phyloP scores from a whole-genome alignment of 768 basidiomycete species.

The Daedaleopsis nitida region DNA sequence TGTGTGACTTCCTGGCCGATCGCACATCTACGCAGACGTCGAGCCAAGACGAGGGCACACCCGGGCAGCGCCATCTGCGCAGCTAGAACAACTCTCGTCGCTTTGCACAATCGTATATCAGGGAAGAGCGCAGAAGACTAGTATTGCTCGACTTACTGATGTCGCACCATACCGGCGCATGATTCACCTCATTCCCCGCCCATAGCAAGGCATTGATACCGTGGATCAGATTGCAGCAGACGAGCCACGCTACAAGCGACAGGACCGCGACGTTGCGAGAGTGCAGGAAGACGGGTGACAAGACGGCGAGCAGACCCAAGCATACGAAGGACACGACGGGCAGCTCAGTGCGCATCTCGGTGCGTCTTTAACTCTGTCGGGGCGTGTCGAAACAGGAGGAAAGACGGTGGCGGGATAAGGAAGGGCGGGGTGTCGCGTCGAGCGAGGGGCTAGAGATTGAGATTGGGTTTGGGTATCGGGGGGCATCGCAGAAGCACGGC shows the following conservation, averaged over 20 bases:
- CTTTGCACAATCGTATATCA: slow-evolving; percentile 3
- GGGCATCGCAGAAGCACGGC: not conserved
- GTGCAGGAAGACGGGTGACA: slow-evolving; percentile 13
- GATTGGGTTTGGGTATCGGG: slow-evolving; percentile 7
- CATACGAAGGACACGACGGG: slow-evolving; percentile 32
- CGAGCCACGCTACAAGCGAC: slow-evolving; percentile 35
- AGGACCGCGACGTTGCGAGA: slow-evolving; percentile 33
- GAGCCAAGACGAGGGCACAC: slow-evolving; percentile 16
- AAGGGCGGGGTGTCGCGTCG: slow-evolving; percentile 5
- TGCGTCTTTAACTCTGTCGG: not conserved
- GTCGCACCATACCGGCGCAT: slow-evolving; percentile 72
- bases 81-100: slow-evolving; percentile 25
- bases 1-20: slow-evolving; percentile 16
- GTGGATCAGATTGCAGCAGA: slow-evolving; percentile 34
- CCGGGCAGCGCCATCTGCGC: slow-evolving; percentile 24
- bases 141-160: slow-evolving; percentile 40
- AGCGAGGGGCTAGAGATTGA: not conserved
- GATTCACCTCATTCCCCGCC: slow-evolving; percentile 50
- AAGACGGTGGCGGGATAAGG: not conserved
- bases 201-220: slow-evolving; percentile 64
- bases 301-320: slow-evolving; percentile 22
- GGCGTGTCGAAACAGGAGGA: not conserved
- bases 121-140: slow-evolving; percentile 36
- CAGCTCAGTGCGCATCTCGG: slow-evolving; percentile 29
- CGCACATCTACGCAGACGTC: slow-evolving; percentile 3